Evolutionary conservation across 2,329 filamentous ascomycete species (phyloP), one percentile per base, ranked within the genome.

Genomic region (Kalaharituber pfeilii): DNA sequence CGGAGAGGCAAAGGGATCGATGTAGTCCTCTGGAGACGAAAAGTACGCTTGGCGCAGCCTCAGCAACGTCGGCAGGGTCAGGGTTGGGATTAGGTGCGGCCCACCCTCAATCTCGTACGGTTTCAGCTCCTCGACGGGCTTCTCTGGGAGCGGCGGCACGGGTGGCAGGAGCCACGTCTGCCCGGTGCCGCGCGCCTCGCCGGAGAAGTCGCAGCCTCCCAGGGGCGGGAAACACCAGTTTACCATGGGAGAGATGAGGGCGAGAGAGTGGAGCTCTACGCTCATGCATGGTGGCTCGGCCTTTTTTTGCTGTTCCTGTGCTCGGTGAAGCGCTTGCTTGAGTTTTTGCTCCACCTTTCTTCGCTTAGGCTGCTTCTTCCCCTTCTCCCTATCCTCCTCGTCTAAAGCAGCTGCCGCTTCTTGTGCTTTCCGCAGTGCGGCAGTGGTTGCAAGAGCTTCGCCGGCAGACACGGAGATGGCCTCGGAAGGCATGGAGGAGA

Each of bases 1-100:
- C 18, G 50, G 50, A 15, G 28, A 39, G 5, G 50, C 50, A 25
- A 44, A 42, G n/a, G 26, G 50, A 52, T 52, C 50, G 18, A 28
- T 52, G n/a, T 33, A 52, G 4, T 33, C 22, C n/a, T 36, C 27
- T 5, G 50, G 50, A 24, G 27, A n/a, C 20, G 18, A 20, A 24
- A 52, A 52, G 7, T 5, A 22, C 9, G 15, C 13, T 2, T 25
- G 13, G 29, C 50, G 50, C 15, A 50, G 49, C 7, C 18, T 27
- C n/a, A 33, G n/a, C 27, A 47, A 22, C 11, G n/a, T 25, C 15
- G 42, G n/a, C 2, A 47, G 24, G 18, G 42, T 47, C 25, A 22
- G 42, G 2, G 42, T 22, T 13, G 42, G 42, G n/a, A 47, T 15
- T 11, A 47, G 22, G 22, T 25, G 20, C 5, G 33, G 7, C 4